Base-by-base conservation (phyloP, 305 asterid species). In the Solanum chacoense region DNA sequence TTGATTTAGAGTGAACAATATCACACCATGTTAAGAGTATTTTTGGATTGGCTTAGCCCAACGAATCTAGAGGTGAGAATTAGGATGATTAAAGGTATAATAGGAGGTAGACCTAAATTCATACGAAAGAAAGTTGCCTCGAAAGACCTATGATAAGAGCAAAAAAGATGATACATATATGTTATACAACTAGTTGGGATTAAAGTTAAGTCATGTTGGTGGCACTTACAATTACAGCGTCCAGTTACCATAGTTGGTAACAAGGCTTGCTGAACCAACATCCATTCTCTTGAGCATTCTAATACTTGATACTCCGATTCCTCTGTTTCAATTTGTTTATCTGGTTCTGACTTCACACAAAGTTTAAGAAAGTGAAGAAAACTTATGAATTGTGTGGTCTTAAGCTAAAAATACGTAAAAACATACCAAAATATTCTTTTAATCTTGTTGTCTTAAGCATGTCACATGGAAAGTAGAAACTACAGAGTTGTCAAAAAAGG, bases 1-100 rank as follows among this genome's bases (percentile, higher is more conserved):
- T 45, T 16, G 65, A 50, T 50, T 16, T 0, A 16, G 0, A 50
- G n/a, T 35, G 4, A 13, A 71, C 0, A 71, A 7, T 29, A 28
- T 28, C 9, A 69, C 3, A 71, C 22, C 36, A 71, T 28, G 36
- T 71, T 71, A 42, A 12, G 13, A 73, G 26, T 74, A 18, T 14
- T 16, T 59, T 59, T 20, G 11, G 1, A 2, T 0, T 59, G 4
- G 38, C 37, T 18, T 74, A 74, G 38, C 14, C 36, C 9, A 50
- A 50, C n/a, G 0, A 50, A 1, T 45, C 2, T 42, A 80, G 31
- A 80, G 28, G 40, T 45, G 86, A 45, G 10, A 29, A 6, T 2
- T 45, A 45, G 40, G 28, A 45, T 45, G 11, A 40, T 4, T 38
- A 2, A 8, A 16, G 1, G 38, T 81, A n/a, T 81, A 6, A 16